Conservation (phyloP, 768 basidiomycete species). For the Leucosporidium creatinivorum region DNA sequence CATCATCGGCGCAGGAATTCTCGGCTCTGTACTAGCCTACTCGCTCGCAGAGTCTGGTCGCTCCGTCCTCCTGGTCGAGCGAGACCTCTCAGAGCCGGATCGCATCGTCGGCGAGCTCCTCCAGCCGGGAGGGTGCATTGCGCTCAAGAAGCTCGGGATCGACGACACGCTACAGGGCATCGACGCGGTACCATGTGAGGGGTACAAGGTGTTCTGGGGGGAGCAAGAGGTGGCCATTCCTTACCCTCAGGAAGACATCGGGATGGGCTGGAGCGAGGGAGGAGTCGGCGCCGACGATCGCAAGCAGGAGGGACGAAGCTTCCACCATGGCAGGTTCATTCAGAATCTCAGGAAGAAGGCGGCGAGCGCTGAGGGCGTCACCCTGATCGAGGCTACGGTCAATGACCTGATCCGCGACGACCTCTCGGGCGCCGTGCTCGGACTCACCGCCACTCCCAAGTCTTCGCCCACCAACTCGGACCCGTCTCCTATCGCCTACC, state of each 20-base stretch:
- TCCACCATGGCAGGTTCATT: conserved; percentile 91
- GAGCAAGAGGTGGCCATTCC: conserved; percentile 71
- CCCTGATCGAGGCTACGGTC: conserved; percentile 77
- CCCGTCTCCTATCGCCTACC: conserved; percentile 47
- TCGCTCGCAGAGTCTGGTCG: conserved; percentile 61
- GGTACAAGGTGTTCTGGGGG: conserved; percentile 72
- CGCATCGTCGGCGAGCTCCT: conserved; percentile 95
- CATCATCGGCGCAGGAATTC: conserved; percentile 87
- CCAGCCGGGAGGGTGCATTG: conserved; percentile 80
- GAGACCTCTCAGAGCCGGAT: conserved; percentile 86
- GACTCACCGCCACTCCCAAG: conserved; percentile 57
- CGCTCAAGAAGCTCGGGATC: conserved; percentile 70
- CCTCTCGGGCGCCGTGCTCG: conserved; percentile 54
- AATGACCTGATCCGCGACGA: conserved; percentile 61
- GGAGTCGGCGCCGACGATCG: conserved; percentile 34
- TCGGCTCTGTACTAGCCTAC: conserved; percentile 78
- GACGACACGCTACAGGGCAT: conserved; percentile 72
- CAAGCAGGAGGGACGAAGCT: conserved; percentile 63
- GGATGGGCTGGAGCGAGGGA: conserved; percentile 22
- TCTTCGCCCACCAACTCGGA: conserved; percentile 44
- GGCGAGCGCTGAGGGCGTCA: conserved; percentile 55
- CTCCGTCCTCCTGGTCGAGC: conserved; percentile 76
- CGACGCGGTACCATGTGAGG: conserved; percentile 70
- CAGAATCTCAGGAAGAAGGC: conserved; percentile 67
- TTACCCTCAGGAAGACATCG: conserved; percentile 53